These are phyloP conservation scores for Physcomitrium patens DNA, from an alignment of 225 moss, liverwort and hornwort species.

Conservation along the genomic window DNA sequence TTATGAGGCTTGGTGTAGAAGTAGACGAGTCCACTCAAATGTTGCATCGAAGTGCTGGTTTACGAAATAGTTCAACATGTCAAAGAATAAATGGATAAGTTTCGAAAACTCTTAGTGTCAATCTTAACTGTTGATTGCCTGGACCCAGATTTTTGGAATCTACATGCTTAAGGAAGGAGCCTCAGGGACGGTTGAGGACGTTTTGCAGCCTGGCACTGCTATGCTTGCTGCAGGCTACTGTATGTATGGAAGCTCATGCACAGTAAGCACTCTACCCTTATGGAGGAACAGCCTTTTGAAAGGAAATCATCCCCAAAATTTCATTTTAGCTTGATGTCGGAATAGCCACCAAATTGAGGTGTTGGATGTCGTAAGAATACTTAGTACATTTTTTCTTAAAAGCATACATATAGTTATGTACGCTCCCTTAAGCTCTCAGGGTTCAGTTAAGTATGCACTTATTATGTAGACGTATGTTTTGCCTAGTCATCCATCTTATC, in stretches of 20 bases:
- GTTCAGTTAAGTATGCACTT: too few relatives aligned
- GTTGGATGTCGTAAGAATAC: not conserved
- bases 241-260: constrained; percentile 88
- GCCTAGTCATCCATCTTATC: too few relatives aligned
- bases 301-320: not conserved
- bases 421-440: too few relatives aligned
- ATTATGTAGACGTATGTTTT: too few relatives aligned
- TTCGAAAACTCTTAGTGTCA: not conserved
- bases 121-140: not conserved
- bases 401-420: not conserved
- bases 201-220: constrained; percentile 64
- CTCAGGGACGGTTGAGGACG: constrained; percentile 54
- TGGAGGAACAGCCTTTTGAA: not conserved
- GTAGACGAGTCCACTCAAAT: not conserved
- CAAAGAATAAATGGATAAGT: not conserved
- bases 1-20: not conserved
- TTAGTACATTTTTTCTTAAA: not conserved
- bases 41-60: not conserved
- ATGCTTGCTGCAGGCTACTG: constrained; percentile 78
- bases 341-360: not conserved
- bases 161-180: constrained; percentile 72
- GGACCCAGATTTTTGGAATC: constrained; percentile 70
- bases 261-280: constrained; percentile 40
- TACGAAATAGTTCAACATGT: not conserved
- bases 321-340: not conserved